Conservation (phyloP, 2,329 filamentous ascomycete species). For the Trichoderma sp. region DNA sequence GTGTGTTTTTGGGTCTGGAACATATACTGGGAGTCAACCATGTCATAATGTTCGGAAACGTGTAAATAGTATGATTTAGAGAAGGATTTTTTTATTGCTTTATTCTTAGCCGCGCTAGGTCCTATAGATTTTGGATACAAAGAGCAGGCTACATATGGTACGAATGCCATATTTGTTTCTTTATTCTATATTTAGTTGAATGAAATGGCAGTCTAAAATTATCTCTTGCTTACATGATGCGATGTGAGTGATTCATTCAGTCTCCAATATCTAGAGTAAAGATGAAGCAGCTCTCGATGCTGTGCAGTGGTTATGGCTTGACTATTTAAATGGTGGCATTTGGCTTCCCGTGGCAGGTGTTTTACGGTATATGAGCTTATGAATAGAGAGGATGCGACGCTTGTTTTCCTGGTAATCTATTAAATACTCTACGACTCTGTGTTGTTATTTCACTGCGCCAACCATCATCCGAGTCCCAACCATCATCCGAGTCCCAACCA, state of each 20-base stretch:
- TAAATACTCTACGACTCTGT: background rate
- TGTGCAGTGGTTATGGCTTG: too few relatives aligned
- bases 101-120: constrained; percentile 23
- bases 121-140: constrained; percentile 18
- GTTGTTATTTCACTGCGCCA: too few relatives aligned
- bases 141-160: constrained; percentile 22
- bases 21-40: constrained; percentile 17
- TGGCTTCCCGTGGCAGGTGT: background rate
- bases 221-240: background rate
- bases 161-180: constrained; percentile 26
- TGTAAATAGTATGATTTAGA: constrained; percentile 29
- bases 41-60: constrained; percentile 23
- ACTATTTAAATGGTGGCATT: background rate
- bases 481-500: background rate
- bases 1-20: constrained; percentile 25
- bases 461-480: background rate
- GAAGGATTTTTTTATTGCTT: constrained; percentile 19
- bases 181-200: constrained; percentile 27
- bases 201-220: constrained; percentile 23
- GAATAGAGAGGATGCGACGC: background rate
- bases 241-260: background rate
- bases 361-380: background rate
- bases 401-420: background rate
- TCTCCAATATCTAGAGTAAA: too few relatives aligned
- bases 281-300: too few relatives aligned